Evolutionary conservation across 352 stramenopile genomes (phyloP), one percentile per base, ranked within the genome.

Genomic region (Phytophthora cactorum): DNA sequence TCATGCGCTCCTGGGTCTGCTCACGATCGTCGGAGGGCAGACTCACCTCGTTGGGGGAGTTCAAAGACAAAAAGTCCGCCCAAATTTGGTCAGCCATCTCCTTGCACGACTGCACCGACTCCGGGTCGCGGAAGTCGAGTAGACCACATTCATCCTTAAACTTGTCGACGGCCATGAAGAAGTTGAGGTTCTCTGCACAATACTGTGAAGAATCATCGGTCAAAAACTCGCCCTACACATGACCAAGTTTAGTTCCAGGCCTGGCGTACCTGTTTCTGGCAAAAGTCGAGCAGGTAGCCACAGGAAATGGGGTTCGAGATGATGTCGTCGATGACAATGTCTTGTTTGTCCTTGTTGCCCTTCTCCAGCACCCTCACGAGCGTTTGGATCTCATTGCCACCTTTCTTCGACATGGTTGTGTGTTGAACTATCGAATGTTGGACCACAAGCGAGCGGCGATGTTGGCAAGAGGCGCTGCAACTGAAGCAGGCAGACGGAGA

Each of bases 141-240:
- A 95, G 73, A 6, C 78, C 79, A 52, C 84, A 92, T 63, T 90
- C 80, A 54, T 95, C 86, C 59, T 95, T 93, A 73, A 92, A 93
- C 56, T 92, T 92, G 70, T 93, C 87, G 1, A 93, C 87, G 2
- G 87, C 87, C 87, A 95, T 92, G 72, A 95, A 92, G 70, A 95
- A 92, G 52, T 93, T 93, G 17, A 95, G 68, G 73, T 95, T 93
- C 73, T 93, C 85, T 5, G 87, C 87, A 41, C 85, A 93, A 51
- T 91, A 93, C 85, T 93, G 14, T 14, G 3, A 4, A 34, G 5
- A 46, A 32, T 22, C 12, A 44, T 43, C 1, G 32, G 32, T 46
- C 3, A 54, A 39, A 14, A 54, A 17, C 17, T 32, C 32, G 32
- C 38, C 1, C 27, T n/a, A 52, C 46, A 15, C 22, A 46, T 34